Evolutionary conservation across 2,329 filamentous ascomycete species (phyloP), one percentile per base, ranked within the genome.

Genomic region (Diaporthe longicolla): DNA sequence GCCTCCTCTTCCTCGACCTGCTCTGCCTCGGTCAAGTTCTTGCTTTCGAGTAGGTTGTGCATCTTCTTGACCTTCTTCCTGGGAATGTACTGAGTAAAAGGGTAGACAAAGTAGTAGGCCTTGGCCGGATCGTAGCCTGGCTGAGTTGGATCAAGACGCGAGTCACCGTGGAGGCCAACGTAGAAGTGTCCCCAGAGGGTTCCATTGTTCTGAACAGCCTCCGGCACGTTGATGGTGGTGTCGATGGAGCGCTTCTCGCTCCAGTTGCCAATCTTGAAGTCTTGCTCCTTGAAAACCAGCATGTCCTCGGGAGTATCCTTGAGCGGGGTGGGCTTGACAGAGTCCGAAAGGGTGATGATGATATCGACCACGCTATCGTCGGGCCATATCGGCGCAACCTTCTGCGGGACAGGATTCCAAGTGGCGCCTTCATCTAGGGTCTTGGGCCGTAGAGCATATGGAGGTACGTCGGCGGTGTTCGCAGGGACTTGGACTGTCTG

Each of bases 121-220:
- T 90, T 93, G 11, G 89, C 88, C 0, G 91, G 85, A 81, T 97
- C 93, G 82, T 94, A 99, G 73, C 87, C 88, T 0, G 91, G 86
- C 72, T 90, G 89, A 13, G 88, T 88, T 3, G 96, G 96, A 79
- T 98, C 96, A 43, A 98, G 85, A 72, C 90, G 88, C 74, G 90
- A 90, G 10, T 52, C 61, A 70, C 95, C 96, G 13, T 91, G 85
- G 77, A 97, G 90, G 15, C 91, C 94, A 75, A 98, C 87, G 79
- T 95, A 98, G 83, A 98, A 97, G 83, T 99, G 97, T 3, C 94
- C 96, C 92, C 94, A 98, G 13, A 99, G 89, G 1, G 96, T 98
- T 45, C 94, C 95, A 82, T 98, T 98, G 78, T 95, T 89, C 86
- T 98, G 95, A 0, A 97, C 95, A 55, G 90, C 88, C 76, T 88